Conservation (phyloP, 2,329 filamentous ascomycete genomes). For the Chaetomium sp. region DNA sequence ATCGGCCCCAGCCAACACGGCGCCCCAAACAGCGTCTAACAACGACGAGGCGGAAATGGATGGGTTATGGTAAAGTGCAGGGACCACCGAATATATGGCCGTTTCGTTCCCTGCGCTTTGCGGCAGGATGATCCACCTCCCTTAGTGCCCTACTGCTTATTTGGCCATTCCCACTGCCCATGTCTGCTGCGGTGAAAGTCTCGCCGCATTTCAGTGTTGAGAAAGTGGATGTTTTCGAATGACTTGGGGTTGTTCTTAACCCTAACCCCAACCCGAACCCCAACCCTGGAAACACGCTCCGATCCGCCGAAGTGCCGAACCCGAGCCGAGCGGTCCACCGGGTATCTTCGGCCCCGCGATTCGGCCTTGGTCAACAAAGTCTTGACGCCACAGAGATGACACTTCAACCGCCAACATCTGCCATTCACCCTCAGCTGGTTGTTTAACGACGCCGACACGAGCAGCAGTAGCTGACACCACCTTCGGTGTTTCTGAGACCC, state of each 20-base stretch:
- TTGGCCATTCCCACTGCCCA: too few species aligned
- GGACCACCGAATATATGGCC: background rate
- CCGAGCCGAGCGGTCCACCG: background rate
- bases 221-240: background rate
- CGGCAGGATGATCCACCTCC: background rate
- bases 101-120: background rate
- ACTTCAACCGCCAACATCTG: background rate
- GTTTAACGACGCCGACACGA: background rate
- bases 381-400: too few species aligned
- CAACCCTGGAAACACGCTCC: background rate
- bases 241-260: background rate
- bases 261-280: background rate
- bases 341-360: background rate
- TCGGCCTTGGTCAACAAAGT: too few species aligned
- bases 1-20: background rate
- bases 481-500: background rate
- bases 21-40: conserved; percentile 31
- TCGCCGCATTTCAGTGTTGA: too few species aligned
- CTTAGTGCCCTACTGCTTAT: background rate
- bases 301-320: background rate
- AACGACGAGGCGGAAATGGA: conserved; percentile 60
- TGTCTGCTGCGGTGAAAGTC: too few species aligned
- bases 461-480: background rate
- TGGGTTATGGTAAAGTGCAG: conserved; percentile 40
- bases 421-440: background rate